Percentiles rank a stretch among this genome's conserved stretches.
These are phyloP conservation scores for Alnus glutinosa DNA, from an alignment of 306 rosid species.

Conservation along the genomic window DNA sequence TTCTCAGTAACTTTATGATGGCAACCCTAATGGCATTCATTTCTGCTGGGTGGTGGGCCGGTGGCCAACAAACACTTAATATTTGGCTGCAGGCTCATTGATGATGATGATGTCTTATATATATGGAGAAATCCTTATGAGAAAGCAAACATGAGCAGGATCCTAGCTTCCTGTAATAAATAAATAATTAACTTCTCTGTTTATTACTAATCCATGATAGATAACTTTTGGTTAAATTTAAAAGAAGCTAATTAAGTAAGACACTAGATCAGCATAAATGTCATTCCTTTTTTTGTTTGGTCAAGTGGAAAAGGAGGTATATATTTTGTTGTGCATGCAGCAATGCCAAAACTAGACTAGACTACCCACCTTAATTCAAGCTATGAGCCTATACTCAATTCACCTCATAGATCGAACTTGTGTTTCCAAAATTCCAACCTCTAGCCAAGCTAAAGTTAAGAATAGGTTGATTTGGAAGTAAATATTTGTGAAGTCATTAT, in stretches of 20 bases:
- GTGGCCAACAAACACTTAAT: background rate
- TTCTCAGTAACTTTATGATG: background rate
- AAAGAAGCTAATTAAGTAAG: background rate
- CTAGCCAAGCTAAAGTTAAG: background rate
- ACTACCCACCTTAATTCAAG: too few relatives aligned
- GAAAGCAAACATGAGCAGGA: background rate
- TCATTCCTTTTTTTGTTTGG: background rate
- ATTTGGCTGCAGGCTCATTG: constrained; percentile 1
- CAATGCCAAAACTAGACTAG: too few relatives aligned
- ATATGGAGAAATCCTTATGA: background rate
- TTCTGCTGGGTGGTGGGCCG: background rate
- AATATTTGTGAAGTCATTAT: background rate
- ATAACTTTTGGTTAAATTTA: background rate
- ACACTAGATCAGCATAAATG: background rate
- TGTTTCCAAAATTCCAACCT: background rate
- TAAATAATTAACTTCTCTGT: background rate
- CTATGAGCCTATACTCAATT: background rate
- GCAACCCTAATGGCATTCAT: background rate
- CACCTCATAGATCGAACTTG: background rate
- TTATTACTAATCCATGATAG: background rate
- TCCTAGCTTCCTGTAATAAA: background rate
- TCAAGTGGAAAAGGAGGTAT: background rate
- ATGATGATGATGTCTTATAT: constrained; percentile 1
- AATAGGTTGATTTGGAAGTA: background rate
- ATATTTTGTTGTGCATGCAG: background rate